Evolutionary conservation across 805 yeast species (phyloP).

Genomic region (Starmerella apis): DNA sequence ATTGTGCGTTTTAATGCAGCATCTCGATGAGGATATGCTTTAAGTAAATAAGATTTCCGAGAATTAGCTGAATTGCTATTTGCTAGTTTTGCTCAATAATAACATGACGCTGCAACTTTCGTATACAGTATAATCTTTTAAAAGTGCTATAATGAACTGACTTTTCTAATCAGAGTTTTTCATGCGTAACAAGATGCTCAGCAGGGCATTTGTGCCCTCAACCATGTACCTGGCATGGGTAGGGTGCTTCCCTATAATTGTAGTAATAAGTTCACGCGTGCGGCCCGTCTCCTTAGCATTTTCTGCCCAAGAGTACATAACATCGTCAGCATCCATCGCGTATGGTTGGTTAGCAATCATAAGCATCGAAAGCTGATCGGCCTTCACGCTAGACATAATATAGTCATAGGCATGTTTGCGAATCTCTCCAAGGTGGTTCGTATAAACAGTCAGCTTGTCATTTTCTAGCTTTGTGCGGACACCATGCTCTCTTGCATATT

Average conservation of each 20-base stretch:
- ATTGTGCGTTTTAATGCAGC: too few species aligned
- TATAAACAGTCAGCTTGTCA: conserved; percentile 62
- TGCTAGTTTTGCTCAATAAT: too few species aligned
- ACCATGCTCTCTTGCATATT: conserved; percentile 42
- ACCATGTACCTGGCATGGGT: conserved; percentile 29
- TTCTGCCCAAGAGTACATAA: conserved; percentile 29
- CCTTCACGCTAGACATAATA: conserved; percentile 15
- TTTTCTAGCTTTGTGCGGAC: conserved; percentile 71
- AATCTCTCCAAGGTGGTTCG: conserved; percentile 44
- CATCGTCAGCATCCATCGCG: conserved; percentile 28
- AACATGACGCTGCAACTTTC: too few species aligned
- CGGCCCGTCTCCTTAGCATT: conserved; percentile 9
- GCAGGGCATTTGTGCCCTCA: conserved; percentile 31
- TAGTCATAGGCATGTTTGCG: conserved; percentile 18
- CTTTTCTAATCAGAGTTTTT: neutral
- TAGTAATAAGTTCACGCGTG: conserved; percentile 24
- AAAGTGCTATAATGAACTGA: too few species aligned
- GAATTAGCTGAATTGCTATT: neutral
- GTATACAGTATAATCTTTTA: too few species aligned
- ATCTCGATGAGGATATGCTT: neutral
- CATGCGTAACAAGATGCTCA: conserved; percentile 25
- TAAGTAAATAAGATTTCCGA: neutral
- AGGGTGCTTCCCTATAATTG: conserved; percentile 28
- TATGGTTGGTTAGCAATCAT: conserved; percentile 26
- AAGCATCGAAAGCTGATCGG: conserved; percentile 23